Conservation (phyloP, 345 rosid genomes). For the Corchorus olitorius region DNA sequence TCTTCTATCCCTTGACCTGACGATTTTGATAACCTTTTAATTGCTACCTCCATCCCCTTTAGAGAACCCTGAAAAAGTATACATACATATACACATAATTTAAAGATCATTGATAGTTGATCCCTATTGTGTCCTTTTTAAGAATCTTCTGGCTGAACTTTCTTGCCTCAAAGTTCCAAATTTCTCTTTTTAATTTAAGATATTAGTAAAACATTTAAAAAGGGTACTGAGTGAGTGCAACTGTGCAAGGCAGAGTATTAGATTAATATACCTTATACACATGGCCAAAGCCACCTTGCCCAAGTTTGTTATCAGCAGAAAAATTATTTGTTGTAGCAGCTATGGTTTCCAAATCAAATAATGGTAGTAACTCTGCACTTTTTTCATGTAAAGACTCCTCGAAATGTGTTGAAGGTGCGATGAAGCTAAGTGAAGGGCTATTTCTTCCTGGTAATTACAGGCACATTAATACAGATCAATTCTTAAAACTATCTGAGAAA, state of each 20-base stretch:
- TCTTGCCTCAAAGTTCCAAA: too few relatives aligned
- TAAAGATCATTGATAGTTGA: too few relatives aligned
- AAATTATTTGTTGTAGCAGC: slow-evolving; percentile 53
- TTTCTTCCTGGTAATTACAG: too few relatives aligned
- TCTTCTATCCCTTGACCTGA: slow-evolving; percentile 55
- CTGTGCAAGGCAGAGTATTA: slow-evolving; percentile 24
- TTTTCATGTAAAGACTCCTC: slow-evolving; percentile 29
- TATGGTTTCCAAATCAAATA: slow-evolving; percentile 42
- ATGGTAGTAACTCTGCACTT: slow-evolving; percentile 38
- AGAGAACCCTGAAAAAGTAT: slow-evolving; percentile 36
- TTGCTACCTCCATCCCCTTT: slow-evolving; percentile 47
- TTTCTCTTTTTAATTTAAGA: too few relatives aligned
- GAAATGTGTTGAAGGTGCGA: slow-evolving; percentile 23
- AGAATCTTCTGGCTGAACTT: too few relatives aligned
- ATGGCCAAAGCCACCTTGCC: slow-evolving; percentile 69
- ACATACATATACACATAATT: background rate
- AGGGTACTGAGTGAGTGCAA: background rate
- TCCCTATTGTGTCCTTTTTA: too few relatives aligned
- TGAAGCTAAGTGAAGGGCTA: slow-evolving; percentile 9
- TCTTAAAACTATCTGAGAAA: too few relatives aligned
- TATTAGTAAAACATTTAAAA: background rate
- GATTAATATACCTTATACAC: slow-evolving; percentile 59
- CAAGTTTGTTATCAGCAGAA: slow-evolving; percentile 50
- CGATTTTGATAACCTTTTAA: slow-evolving; percentile 46
- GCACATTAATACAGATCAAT: too few relatives aligned